Conservation (phyloP, 202 grass and related monocot species). For the Hordeum pubiflorum region DNA sequence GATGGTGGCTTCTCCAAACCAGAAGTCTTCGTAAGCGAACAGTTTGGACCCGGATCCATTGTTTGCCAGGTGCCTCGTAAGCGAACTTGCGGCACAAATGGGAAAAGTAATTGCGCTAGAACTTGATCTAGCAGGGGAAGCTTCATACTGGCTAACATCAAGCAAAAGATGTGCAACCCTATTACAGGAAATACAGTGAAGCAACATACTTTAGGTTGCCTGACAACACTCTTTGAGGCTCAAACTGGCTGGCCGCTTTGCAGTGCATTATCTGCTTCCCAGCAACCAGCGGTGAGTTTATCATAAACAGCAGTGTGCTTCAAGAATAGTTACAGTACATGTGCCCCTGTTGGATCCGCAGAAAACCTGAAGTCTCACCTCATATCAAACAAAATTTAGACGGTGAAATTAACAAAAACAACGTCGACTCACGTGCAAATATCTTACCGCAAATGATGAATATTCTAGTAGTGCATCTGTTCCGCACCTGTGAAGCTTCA, state of each 20-base stretch:
- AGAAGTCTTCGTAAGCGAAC: too few relatives aligned
- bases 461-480: slow-evolving; percentile 10
- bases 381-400: not conserved
- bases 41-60: too few relatives aligned
- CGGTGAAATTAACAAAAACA: not conserved
- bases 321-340: not conserved
- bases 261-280: not conserved
- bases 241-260: too few relatives aligned
- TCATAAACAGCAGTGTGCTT: not conserved
- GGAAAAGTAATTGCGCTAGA: too few relatives aligned
- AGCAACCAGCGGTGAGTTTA: not conserved
- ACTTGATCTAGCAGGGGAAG: too few relatives aligned
- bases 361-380: not conserved
- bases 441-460: not conserved
- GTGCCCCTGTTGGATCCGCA: not conserved
- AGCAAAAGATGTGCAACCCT: too few relatives aligned
- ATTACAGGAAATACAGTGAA: not conserved
- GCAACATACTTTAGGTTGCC: not conserved
- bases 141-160: too few relatives aligned
- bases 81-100: too few relatives aligned
- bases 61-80: too few relatives aligned
- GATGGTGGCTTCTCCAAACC: too few relatives aligned
- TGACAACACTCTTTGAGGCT: not conserved
- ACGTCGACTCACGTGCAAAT: not conserved
- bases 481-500: slow-evolving; percentile 11